Conservation (phyloP, 2,329 filamentous ascomycete species). For the Gaeumannomyces sp. region DNA sequence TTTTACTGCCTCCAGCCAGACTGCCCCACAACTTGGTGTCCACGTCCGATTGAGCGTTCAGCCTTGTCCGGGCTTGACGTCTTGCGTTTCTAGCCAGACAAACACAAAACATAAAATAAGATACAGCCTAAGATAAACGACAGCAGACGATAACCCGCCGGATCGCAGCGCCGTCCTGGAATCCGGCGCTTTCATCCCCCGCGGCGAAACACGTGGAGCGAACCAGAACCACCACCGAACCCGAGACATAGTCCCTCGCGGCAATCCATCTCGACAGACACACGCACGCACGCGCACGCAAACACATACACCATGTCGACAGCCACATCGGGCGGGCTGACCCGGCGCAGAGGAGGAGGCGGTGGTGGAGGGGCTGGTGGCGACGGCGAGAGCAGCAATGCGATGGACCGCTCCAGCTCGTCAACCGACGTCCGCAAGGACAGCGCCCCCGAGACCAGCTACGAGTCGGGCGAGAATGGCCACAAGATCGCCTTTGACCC, state of each 20-base stretch:
- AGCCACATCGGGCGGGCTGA: conserved; percentile 48
- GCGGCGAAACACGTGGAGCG: background rate
- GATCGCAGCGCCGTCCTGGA: background rate
- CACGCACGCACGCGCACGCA: background rate
- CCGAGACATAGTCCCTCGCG: background rate
- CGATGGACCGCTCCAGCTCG: conserved; percentile 47
- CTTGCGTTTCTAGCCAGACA: background rate
- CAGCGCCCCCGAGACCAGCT: conserved; percentile 67
- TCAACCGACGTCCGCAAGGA: conserved; percentile 46
- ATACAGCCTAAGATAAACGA: background rate
- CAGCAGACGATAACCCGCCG: background rate
- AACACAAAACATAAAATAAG: background rate
- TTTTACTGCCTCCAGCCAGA: background rate
- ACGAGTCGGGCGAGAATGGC: conserved; percentile 87
- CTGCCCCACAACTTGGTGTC: background rate
- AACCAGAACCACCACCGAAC: background rate
- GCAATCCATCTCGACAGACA: background rate
- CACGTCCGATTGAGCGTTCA: background rate
- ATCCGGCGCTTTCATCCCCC: background rate
- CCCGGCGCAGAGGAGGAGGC: conserved; percentile 61
- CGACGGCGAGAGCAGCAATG: conserved; percentile 51
- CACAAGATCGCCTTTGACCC: conserved; percentile 99
- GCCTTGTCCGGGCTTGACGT: background rate
- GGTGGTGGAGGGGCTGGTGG: conserved; percentile 49
- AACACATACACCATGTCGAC: conserved; percentile 19